Evolutionary conservation across 2,329 filamentous ascomycete species (phyloP), one percentile per base, ranked within the genome.

Genomic region (Cytospora mali): DNA sequence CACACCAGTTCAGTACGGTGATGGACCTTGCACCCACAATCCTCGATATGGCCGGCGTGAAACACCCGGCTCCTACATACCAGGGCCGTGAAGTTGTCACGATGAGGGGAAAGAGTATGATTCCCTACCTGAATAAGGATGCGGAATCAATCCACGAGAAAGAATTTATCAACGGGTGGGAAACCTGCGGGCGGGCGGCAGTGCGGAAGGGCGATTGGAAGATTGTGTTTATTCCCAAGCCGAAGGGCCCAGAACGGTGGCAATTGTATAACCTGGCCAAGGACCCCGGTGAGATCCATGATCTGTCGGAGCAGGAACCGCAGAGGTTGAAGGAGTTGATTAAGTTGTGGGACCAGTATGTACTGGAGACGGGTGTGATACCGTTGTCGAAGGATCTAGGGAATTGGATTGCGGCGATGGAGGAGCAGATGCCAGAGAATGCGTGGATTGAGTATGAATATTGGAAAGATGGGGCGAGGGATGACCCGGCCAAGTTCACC

Each of bases 401-500:
- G 0, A 74, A 80, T 3, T 88, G 82, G 75, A 75, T 88, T 58
- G 82, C 82, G 62, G 84, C 84, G 0, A 85, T 82, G 68, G 85
- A 88, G 72, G 84, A 81, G 64, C 84, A 88, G 76, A 88, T 88
- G 85, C 82, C 81, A 0, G 84, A 88, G 71, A 85, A 87, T 69
- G 83, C 81, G 7, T 87, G 84, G 85, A 87, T 88, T 74, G 84
- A 88, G 73, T 87, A 86, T 71, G 84, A 87, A 72, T 88, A 87
- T 66, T 88, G 84, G 84, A 75, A 77, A 53, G 71, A 76, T 4
- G 74, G 75, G 2, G 75, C 75, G 1, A 68, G 74, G 23, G 79
- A 83, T 52, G 75, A 80, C 21, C 78, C 78, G 5, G 71, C 75
- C 55, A 79, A 75, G 68, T 83, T 81, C 39, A 67, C 66, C 31